Evolutionary conservation across 305 asterid genomes (phyloP), one percentile per base, ranked within the genome.

Genomic region (Ilex paraguariensis): DNA sequence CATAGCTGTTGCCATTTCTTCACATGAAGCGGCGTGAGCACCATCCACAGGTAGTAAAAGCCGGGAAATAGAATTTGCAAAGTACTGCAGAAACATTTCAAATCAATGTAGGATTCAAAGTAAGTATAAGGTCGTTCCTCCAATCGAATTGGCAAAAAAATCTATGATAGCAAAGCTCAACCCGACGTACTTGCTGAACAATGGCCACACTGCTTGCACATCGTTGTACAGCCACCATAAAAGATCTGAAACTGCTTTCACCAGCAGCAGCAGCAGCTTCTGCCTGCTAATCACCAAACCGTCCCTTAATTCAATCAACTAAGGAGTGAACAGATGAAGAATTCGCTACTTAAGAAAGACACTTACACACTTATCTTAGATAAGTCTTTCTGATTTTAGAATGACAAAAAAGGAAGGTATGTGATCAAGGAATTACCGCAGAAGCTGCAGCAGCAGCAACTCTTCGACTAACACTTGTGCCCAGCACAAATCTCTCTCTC

Each of bases 201-300:
- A 86, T 94, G 73, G 96, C 99, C 79, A 90, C 97, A 74, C 99
- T 88, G 80, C 99, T 94, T 73, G 96, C 97, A 79, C 99, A 88
- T 1, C 90, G 93, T 85, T 94, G 98, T 62, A 90, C 95, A 76
- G 97, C 85, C 71, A 90, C 96, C 99, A 90, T 88, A 78, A 94
- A 90, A 63, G 99, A 84, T 77, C 86, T 83, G 85, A 94, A 90
- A 77, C 97, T 88, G 78, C 89, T 90, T 83, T 94, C 98, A 58
- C 99, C 98, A 74, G 98, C 98, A 60, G 98, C 96, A 53, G 97
- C 96, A 52, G 98, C 97, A 62, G 98, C 95, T 86, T 94, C 98
- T 36, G 99, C 99, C 99, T 94, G 66, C 70, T 64, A 16, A 59
- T 36, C 50, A 67, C 31, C 15, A 66, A 77, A 49, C 56, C 69